These are phyloP conservation scores for Exophiala dermatitidis DNA, from an alignment of 2,329 filamentous ascomycete genomes.

Conservation along the genomic window DNA sequence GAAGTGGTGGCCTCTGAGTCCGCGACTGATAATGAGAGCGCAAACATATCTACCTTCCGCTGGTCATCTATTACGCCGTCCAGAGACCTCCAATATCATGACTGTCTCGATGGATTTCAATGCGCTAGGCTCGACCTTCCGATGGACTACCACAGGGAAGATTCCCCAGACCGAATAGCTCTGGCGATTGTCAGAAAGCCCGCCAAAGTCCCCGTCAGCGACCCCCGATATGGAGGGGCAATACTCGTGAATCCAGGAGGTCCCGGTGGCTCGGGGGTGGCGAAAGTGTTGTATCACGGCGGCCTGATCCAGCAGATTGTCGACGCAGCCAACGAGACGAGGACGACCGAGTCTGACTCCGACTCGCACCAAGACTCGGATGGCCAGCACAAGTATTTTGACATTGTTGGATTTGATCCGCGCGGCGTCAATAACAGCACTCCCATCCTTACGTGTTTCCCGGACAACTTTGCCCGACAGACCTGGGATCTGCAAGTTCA, in stretches of 20 bases:
- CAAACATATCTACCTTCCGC: not conserved
- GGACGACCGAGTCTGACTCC: not conserved
- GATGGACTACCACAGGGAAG: constrained; percentile 37
- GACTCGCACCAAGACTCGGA: not conserved
- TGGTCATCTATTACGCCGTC: constrained; percentile 27
- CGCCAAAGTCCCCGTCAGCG: constrained; percentile 31
- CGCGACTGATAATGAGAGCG: not conserved
- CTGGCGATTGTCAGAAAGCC: constrained; percentile 42
- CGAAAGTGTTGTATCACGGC: constrained; percentile 25
- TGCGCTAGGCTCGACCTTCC: constrained; percentile 45
- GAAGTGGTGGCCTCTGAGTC: not conserved
- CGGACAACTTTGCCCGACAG: constrained; percentile 11
- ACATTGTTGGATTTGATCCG: constrained; percentile 38
- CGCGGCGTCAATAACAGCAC: constrained; percentile 35
- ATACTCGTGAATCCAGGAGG: constrained; percentile 43
- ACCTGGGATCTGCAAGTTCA: constrained; percentile 10
- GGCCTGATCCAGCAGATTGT: constrained; percentile 25
- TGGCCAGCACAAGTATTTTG: constrained; percentile 34
- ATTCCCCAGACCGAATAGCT: constrained; percentile 30
- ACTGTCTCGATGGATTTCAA: constrained; percentile 41
- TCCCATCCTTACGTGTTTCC: constrained; percentile 26
- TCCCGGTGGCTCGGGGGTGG: constrained; percentile 34
- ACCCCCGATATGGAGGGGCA: constrained; percentile 41
- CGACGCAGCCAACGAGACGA: constrained; percentile 13
- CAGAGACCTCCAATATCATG: constrained; percentile 30